A percentile compares a stretch with the other conserved stretches of the same genome.
phyloP scores from a whole-genome alignment of 495 filamentous ascomycete genomes.

The Rusavskia elegans region DNA sequence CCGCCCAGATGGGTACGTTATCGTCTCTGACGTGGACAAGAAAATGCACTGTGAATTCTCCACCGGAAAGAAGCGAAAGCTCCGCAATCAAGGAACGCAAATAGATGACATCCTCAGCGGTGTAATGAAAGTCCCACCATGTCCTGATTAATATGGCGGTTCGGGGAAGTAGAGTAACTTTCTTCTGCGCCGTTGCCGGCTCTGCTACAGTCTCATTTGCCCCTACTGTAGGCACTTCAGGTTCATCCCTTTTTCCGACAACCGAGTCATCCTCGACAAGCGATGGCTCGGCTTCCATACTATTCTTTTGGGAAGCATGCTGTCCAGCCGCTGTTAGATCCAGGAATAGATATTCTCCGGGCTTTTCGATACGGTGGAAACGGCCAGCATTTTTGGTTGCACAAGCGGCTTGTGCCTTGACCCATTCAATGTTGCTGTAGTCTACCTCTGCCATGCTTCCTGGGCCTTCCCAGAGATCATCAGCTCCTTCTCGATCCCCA shows the following conservation, averaged over 20 bases:
- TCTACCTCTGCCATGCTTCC: slow-evolving; percentile 43
- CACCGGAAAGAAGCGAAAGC: slow-evolving; percentile 44
- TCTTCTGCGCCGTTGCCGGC: background rate
- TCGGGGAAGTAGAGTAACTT: slow-evolving; percentile 25
- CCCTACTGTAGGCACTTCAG: slow-evolving; percentile 5
- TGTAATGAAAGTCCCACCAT: slow-evolving; percentile 44
- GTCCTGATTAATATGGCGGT: slow-evolving; percentile 48
- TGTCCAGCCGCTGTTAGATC: slow-evolving; percentile 21
- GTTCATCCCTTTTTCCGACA: background rate
- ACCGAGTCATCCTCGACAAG: slow-evolving; percentile 8
- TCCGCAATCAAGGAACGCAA: slow-evolving; percentile 45
- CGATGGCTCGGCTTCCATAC: slow-evolving; percentile 1
- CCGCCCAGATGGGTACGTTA: slow-evolving; percentile 48
- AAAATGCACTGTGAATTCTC: slow-evolving; percentile 48
- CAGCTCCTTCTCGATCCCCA: slow-evolving; percentile 60
- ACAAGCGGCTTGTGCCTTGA: slow-evolving; percentile 54
- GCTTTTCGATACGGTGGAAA: slow-evolving; percentile 30
- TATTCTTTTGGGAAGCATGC: slow-evolving; percentile 3
- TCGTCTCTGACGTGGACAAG: slow-evolving; percentile 52
- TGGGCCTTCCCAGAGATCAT: slow-evolving; percentile 52
- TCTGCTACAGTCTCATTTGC: slow-evolving; percentile 9
- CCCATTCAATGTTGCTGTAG: slow-evolving; percentile 60
- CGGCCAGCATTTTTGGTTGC: slow-evolving; percentile 50
- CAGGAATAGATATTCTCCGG: slow-evolving; percentile 11
- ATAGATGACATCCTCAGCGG: slow-evolving; percentile 34